Percentiles rank a stretch among this genome's conserved stretches.
phyloP scores from a whole-genome alignment of 2,329 filamentous ascomycete species.

The Exophiala oligosperma region DNA sequence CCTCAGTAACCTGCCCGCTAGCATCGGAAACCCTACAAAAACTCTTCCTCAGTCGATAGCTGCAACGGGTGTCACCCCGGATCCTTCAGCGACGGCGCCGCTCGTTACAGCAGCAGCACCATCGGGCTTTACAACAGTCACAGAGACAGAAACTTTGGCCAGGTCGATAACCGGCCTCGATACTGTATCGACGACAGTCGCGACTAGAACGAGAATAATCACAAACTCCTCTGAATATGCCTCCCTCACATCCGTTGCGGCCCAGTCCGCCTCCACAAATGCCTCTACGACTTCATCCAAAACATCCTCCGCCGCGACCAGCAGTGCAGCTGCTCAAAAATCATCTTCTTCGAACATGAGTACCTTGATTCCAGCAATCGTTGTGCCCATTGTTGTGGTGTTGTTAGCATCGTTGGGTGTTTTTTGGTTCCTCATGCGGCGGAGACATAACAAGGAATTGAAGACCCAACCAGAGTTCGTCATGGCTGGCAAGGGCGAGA shows the following conservation, averaged over 20 bases:
- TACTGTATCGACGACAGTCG: constrained; percentile 21
- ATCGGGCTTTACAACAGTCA: constrained; percentile 25
- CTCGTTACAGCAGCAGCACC: constrained; percentile 16
- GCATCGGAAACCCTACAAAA: constrained; percentile 21
- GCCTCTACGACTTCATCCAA: constrained; percentile 41
- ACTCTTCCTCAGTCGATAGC: constrained; percentile 17
- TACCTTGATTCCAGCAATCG: constrained; percentile 29
- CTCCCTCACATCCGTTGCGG: constrained; percentile 22
- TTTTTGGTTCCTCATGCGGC: constrained; percentile 30
- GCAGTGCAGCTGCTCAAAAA: constrained; percentile 36
- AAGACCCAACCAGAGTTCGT: constrained; percentile 28
- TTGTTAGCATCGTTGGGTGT: constrained; percentile 25
- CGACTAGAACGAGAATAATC: constrained; percentile 19
- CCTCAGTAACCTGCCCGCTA: constrained; percentile 12
- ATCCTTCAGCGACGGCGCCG: constrained; percentile 11
- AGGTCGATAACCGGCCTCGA: constrained; percentile 9
- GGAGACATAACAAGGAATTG: constrained; percentile 25
- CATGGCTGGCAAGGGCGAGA: constrained; percentile 28
- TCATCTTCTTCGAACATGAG: constrained; percentile 34
- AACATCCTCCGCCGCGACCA: constrained; percentile 39
- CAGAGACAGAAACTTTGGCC: constrained; percentile 18
- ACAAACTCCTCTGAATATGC: constrained; percentile 25
- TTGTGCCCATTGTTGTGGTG: constrained; percentile 26
- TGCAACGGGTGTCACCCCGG: constrained; percentile 6
- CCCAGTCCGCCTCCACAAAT: constrained; percentile 34